Conservation (phyloP, 768 basidiomycete species). For the Boletellus sp. region DNA sequence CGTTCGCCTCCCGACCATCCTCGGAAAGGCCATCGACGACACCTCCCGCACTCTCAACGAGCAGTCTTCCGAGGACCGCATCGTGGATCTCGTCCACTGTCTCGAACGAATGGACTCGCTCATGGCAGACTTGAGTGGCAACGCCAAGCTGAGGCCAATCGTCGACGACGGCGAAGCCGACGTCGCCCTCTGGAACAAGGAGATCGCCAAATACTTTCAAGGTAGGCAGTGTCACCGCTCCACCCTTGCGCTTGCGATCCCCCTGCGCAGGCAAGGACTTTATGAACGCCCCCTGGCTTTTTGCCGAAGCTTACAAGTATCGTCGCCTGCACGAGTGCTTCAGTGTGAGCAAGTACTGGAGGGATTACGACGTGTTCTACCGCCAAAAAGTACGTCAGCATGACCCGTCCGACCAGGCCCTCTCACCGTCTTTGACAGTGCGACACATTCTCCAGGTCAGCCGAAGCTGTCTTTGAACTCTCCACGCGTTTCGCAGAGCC, state of each 20-base stretch:
- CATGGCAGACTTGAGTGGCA: constrained; percentile 82
- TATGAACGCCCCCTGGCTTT: constrained; percentile 96
- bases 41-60: constrained; percentile 84
- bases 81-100: constrained; percentile 80
- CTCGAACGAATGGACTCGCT: constrained; percentile 88
- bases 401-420: neutral
- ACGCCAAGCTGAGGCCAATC: constrained; percentile 81
- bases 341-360: constrained; percentile 86
- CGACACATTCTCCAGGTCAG: constrained; percentile 91
- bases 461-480: constrained; percentile 90
- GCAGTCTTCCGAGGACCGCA: constrained; percentile 74
- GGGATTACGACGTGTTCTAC: constrained; percentile 92
- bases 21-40: constrained; percentile 95
- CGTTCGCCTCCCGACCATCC: constrained; percentile 89
- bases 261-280: constrained; percentile 67
- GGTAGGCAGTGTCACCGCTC: constrained; percentile 40
- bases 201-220: constrained; percentile 92
- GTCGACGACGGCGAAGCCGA: constrained; percentile 90
- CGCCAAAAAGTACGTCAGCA: constrained; percentile 67
- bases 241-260: neutral
- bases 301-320: constrained; percentile 94
- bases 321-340: constrained; percentile 91
- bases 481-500: constrained; percentile 90
- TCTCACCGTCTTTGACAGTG: constrained; percentile 46
- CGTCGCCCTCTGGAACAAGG: constrained; percentile 95